Conservation (phyloP, 768 basidiomycete species). For the Lactarius akahatsu region DNA sequence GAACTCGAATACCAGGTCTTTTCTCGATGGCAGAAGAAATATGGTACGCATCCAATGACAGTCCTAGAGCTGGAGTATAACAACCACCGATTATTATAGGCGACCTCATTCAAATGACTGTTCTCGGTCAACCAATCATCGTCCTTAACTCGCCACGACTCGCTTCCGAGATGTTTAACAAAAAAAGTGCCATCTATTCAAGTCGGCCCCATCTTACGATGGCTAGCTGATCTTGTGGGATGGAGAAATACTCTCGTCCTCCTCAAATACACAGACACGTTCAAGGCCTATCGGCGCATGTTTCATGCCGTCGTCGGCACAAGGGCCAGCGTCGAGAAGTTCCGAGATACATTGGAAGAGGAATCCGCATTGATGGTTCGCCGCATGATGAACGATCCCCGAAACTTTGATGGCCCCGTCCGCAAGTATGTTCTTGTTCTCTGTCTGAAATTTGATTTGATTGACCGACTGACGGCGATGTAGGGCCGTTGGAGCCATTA, state of each 20-base stretch:
- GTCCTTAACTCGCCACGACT: constrained; percentile 31
- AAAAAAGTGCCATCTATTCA: constrained; percentile 34
- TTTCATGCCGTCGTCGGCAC: constrained; percentile 28
- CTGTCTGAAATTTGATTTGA: not conserved
- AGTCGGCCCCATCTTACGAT: constrained; percentile 29
- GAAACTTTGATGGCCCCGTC: constrained; percentile 24
- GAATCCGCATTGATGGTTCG: constrained; percentile 23
- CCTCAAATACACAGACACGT: constrained; percentile 29
- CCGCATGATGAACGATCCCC: constrained; percentile 24
- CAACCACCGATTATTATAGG: constrained; percentile 19
- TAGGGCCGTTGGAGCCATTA: constrained; percentile 29
- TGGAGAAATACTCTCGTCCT: constrained; percentile 29
- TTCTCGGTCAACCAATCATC: constrained; percentile 31
- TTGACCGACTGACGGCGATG: not conserved
- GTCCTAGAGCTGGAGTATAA: not conserved
- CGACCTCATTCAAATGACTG: constrained; percentile 30
- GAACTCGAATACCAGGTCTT: constrained; percentile 27
- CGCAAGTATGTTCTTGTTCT: constrained; percentile 25
- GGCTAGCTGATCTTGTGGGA: constrained; percentile 30
- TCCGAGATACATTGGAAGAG: constrained; percentile 25
- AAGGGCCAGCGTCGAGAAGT: constrained; percentile 24
- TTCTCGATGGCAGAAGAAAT: constrained; percentile 25
- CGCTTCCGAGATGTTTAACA: constrained; percentile 31
- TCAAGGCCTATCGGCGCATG: constrained; percentile 30
- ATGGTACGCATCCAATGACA: constrained; percentile 18